A percentile compares a stretch with the other conserved stretches of the same genome.
Conservation (phyloP, 208 protist genomes). For the Leishmania gerbilli region DNA sequence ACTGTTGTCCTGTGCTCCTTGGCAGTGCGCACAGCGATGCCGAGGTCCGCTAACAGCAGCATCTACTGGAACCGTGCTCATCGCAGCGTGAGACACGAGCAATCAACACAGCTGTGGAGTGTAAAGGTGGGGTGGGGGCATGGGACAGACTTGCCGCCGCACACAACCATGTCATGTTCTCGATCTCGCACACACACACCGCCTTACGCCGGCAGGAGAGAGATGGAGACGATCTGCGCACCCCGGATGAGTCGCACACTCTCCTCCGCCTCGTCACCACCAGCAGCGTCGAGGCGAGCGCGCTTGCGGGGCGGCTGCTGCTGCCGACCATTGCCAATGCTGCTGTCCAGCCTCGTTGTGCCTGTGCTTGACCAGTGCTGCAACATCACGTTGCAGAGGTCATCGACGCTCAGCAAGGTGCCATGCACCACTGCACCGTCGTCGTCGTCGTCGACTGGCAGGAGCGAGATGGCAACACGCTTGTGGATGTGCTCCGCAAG, state of each 20-base stretch:
- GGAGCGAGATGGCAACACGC: conserved; percentile 20
- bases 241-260: conserved; percentile 61
- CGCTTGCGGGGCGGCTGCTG: conserved; percentile 22
- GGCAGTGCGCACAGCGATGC: background rate
- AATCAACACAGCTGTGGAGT: background rate
- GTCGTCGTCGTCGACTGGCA: conserved; percentile 12
- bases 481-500: conserved; percentile 51
- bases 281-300: conserved; percentile 9
- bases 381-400: conserved; percentile 70
- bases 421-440: conserved; percentile 27
- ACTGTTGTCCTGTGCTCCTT: background rate
- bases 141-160: background rate
- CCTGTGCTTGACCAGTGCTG: conserved; percentile 40
- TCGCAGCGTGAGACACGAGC: background rate
- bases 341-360: background rate
- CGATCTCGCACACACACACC: background rate
- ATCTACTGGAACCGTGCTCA: background rate
- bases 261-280: conserved; percentile 3
- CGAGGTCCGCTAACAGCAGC: too few species aligned
- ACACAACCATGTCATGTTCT: background rate
- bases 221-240: conserved; percentile 49
- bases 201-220: conserved; percentile 13
- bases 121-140: background rate
- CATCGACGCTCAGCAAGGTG: conserved; percentile 67
- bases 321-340: background rate